Percentiles rank a stretch among this genome's conserved stretches.
Conservation (phyloP, 225 moss, liverwort and hornwort species). For the Pseudisothecium myosuroides region DNA sequence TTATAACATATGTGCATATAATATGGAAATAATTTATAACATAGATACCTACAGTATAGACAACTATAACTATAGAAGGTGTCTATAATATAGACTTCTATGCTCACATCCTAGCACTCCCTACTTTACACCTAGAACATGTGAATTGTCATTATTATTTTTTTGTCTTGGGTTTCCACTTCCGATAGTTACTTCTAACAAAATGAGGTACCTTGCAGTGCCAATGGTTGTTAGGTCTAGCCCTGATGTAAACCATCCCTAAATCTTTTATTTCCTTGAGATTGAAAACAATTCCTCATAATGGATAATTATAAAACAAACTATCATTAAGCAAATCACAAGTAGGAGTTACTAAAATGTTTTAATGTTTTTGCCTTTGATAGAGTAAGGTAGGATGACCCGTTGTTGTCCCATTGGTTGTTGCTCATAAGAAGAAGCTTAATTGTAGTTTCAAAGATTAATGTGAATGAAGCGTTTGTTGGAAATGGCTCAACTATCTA, state of each 20-base stretch:
- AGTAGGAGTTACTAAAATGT: no score
- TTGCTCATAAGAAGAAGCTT: neutral
- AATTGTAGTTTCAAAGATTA: accelerated
- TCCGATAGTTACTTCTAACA: neutral
- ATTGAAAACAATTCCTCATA: neutral
- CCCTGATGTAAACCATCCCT: accelerated
- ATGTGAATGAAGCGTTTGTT: accelerated
- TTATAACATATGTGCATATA: neutral
- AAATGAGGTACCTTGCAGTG: neutral
- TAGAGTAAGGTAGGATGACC: neutral
- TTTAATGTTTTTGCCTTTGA: accelerated
- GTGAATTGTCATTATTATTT: neutral
- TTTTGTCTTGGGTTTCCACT: neutral
- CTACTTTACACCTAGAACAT: neutral
- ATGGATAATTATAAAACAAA: no score
- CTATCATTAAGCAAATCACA: accelerated
- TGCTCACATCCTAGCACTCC: neutral
- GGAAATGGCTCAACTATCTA: neutral
- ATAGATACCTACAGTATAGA: neutral
- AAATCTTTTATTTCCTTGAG: neutral
- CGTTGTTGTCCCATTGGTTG: accelerated
- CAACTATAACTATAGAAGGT: accelerated
- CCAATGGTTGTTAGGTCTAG: accelerated
- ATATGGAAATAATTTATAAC: accelerated
- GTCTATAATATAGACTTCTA: neutral